Percentiles rank a stretch among this genome's conserved stretches.
Evolutionary conservation across 805 yeast species (phyloP).

Genomic region (Priceomyces medius): DNA sequence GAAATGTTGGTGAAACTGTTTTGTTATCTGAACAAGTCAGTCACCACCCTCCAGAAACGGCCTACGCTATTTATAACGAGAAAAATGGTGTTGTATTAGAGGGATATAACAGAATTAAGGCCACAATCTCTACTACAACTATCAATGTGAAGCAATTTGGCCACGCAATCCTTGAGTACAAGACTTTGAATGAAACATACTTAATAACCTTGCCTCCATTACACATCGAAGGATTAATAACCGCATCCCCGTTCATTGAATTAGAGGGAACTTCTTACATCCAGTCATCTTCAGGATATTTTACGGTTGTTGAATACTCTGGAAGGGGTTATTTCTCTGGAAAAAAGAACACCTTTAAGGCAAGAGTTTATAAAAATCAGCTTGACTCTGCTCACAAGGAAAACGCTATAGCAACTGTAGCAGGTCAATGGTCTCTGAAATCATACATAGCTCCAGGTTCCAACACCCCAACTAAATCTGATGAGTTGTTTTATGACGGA

Average conservation of each 20-base stretch:
- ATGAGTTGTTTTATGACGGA: constrained; percentile 65
- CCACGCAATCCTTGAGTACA: constrained; percentile 73
- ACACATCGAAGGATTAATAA: constrained; percentile 89
- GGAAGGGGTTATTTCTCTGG: constrained; percentile 97
- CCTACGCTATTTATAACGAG: constrained; percentile 77
- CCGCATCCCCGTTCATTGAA: constrained; percentile 93
- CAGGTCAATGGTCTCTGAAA: constrained; percentile 90
- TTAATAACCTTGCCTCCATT: constrained; percentile 88
- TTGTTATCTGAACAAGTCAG: constrained; percentile 89
- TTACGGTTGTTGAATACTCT: constrained; percentile 70
- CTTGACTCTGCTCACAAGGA: constrained; percentile 50
- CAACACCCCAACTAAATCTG: constrained; percentile 44
- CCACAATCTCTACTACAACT: constrained; percentile 76
- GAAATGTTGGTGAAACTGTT: constrained; percentile 68
- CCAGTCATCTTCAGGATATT: constrained; percentile 77
- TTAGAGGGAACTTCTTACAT: constrained; percentile 85
- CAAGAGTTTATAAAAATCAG: constrained; percentile 63
- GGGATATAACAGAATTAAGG: constrained; percentile 88
- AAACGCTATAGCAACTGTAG: constrained; percentile 72
- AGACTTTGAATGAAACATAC: constrained; percentile 63
- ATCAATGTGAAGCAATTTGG: constrained; percentile 90
- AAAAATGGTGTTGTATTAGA: constrained; percentile 66
- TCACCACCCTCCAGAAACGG: constrained; percentile 98
- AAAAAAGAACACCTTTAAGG: constrained; percentile 89
- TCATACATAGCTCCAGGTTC: constrained; percentile 64